These are phyloP conservation scores for Cryptosporidium andersoni DNA, from an alignment of 169 alveolate species.

Conservation along the genomic window DNA sequence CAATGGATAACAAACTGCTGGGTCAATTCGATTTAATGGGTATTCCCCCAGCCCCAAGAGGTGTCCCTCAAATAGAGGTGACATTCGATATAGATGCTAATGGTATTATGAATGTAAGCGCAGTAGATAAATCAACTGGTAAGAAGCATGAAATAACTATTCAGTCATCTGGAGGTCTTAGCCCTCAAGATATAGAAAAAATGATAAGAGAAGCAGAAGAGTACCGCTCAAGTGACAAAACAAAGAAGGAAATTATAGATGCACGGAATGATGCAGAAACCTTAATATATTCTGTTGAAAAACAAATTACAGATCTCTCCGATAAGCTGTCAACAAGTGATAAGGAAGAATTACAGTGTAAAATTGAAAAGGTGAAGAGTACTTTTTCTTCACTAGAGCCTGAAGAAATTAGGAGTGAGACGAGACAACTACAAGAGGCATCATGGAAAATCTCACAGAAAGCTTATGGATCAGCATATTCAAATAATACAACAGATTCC, in stretches of 20 bases:
- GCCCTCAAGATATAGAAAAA: slow-evolving; percentile 91
- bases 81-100: slow-evolving; percentile 98
- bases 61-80: slow-evolving; percentile 94
- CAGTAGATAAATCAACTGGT: slow-evolving; percentile 97
- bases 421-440: slow-evolving; percentile 28
- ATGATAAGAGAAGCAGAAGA: slow-evolving; percentile 97
- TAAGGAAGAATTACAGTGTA: slow-evolving; percentile 14
- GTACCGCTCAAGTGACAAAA: slow-evolving; percentile 92
- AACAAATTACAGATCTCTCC: slow-evolving; percentile 73
- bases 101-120: slow-evolving; percentile 96
- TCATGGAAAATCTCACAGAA: slow-evolving; percentile 61
- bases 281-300: slow-evolving; percentile 87
- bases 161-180: slow-evolving; percentile 95
- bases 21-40: slow-evolving; percentile 98
- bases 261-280: slow-evolving; percentile 94
- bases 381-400: not conserved
- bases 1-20: slow-evolving; percentile 94
- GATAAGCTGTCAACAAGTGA: slow-evolving; percentile 13
- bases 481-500: not conserved
- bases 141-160: slow-evolving; percentile 94
- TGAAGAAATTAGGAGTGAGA: slow-evolving; percentile 1
- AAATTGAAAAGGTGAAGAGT: not conserved
- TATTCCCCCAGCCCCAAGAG: slow-evolving; percentile 98
- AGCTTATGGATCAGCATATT: not conserved
- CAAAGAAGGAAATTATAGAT: slow-evolving; percentile 90